Evolutionary conservation across 345 rosid species (phyloP), one percentile per base, ranked within the genome.

Genomic region (Atalantia buxifolia): DNA sequence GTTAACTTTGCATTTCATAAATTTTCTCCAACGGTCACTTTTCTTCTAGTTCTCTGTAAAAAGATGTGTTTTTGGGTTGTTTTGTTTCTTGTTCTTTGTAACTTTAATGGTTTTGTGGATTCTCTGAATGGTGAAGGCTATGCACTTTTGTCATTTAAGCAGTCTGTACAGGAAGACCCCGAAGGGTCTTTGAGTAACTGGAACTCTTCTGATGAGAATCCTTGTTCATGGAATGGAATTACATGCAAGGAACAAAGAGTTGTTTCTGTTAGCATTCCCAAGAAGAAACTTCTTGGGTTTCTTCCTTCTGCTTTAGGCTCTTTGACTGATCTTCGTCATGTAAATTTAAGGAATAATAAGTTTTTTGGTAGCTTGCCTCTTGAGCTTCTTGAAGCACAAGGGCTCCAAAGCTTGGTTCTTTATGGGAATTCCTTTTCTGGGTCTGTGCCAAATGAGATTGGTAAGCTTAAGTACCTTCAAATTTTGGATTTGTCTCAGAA

Each of bases 211-310:
- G 88, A 90, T 83, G 86, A 82, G 1, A 84, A 82, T 81, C 90
- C 97, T 60, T 96, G 98, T 78, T 89, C 92, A 0, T 96, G 98
- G 99, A 94, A 94, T 86, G 98, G 98, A 71, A 81, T 96, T 64
- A 91, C 97, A 64, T 96, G 99, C 89, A 90, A 90, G 76, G 93
- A 94, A 33, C 86, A 72, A 71, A 92, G 72, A 40, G 99, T 96
- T 50, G 87, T 94, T 19, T 91, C 98, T 79, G 62, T 96, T 70
- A 91, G 95, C 83, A 89, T 96, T 80, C 98, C 99, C 3, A 94
- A 83, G 85, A 92, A 89, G 89, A 92, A 83, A 53, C 97, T 96
- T 55, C 82, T 68, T 81, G 98, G 97, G 81, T 79, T 89, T 82
- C 89, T 96, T 75, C 88, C 98, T 82, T 85, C 97, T 45, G 85